Evolutionary conservation across 805 yeast genomes (phyloP).

Genomic region (Grigorovia transvaalensis): DNA sequence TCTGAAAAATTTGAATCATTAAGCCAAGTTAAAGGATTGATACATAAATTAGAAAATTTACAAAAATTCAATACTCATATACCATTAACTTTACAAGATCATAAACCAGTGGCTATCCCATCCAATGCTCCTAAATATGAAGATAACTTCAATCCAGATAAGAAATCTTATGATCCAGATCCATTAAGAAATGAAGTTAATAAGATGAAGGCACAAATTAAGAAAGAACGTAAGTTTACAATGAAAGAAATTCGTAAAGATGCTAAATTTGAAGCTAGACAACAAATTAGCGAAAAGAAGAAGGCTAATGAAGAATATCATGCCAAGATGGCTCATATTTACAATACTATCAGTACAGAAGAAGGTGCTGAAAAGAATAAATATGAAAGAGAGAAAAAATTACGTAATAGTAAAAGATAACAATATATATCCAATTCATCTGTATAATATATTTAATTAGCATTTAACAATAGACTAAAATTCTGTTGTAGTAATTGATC

Average conservation of each 20-base stretch:
- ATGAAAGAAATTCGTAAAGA: conserved; percentile 87
- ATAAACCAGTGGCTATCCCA: conserved; percentile 74
- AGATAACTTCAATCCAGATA: conserved; percentile 92
- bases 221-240: conserved; percentile 83
- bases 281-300: conserved; percentile 71
- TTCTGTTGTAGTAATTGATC: too few relatives aligned
- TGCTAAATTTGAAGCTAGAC: conserved; percentile 75
- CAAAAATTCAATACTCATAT: conserved; percentile 42
- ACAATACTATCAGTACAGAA: conserved; percentile 78
- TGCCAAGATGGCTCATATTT: conserved; percentile 76
- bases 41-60: conserved; percentile 40
- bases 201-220: conserved; percentile 75
- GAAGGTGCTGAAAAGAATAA: conserved; percentile 93
- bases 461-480: too few relatives aligned
- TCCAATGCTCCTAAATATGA: conserved; percentile 85
- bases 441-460: neutral
- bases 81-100: conserved; percentile 75
- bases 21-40: conserved; percentile 27
- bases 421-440: neutral
- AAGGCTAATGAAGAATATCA: conserved; percentile 70
- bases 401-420: conserved; percentile 40
- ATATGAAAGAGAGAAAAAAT: conserved; percentile 76
- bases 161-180: conserved; percentile 81
- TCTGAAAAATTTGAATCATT: conserved; percentile 29
- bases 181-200: conserved; percentile 69